A percentile compares a stretch with the other conserved stretches of the same genome.
Conservation (phyloP, 768 basidiomycete genomes). For the Phlegmacium glaucopus region DNA sequence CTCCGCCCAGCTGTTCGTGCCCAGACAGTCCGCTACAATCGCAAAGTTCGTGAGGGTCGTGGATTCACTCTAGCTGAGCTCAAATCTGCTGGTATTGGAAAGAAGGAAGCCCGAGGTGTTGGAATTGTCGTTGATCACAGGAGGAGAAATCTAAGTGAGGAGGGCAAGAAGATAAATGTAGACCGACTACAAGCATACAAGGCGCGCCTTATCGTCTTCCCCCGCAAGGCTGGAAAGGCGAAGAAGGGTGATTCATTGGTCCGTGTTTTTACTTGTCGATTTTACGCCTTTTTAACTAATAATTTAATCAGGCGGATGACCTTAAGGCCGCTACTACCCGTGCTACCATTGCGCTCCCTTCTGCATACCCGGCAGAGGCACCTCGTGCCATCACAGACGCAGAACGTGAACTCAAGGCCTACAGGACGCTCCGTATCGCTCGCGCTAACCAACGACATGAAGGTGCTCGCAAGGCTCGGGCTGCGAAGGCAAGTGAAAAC, state of each 20-base stretch:
- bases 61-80: slow-evolving; percentile 94
- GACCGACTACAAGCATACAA: slow-evolving; percentile 94
- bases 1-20: slow-evolving; percentile 97
- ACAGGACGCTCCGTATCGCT: slow-evolving; percentile 79
- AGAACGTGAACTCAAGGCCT: slow-evolving; percentile 88
- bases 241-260: slow-evolving; percentile 95
- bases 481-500: slow-evolving; percentile 66
- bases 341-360: slow-evolving; percentile 60
- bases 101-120: slow-evolving; percentile 88
- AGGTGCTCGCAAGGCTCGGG: slow-evolving; percentile 83
- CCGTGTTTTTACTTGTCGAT: slow-evolving; percentile 28
- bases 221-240: slow-evolving; percentile 90
- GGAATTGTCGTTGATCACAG: slow-evolving; percentile 98
- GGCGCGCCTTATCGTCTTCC: slow-evolving; percentile 91
- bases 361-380: slow-evolving; percentile 64
- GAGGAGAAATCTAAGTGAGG: slow-evolving; percentile 93
- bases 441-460: slow-evolving; percentile 83
- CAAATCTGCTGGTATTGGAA: slow-evolving; percentile 92
- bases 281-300: background rate
- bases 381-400: slow-evolving; percentile 92
- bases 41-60: slow-evolving; percentile 93
- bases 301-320: slow-evolving; percentile 64
- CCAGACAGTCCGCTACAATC: slow-evolving; percentile 97
- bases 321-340: slow-evolving; percentile 78
- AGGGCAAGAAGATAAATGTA: slow-evolving; percentile 94